These are phyloP conservation scores for Xylona heveae DNA, from an alignment of 495 filamentous ascomycete genomes.

Conservation along the genomic window DNA sequence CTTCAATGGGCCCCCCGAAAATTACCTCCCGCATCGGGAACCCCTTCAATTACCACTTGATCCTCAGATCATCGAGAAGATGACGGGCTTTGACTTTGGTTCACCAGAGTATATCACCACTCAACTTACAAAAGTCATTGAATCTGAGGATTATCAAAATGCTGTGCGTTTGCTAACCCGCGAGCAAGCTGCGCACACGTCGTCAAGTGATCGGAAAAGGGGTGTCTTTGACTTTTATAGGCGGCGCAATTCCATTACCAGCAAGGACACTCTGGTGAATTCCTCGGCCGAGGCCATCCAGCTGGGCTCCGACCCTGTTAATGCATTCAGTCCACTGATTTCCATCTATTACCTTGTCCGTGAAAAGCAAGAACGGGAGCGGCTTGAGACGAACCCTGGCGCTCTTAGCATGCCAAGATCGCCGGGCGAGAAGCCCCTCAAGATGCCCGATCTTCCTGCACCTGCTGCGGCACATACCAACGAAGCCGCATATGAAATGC, in stretches of 20 bases:
- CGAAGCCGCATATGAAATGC: slow-evolving; percentile 54
- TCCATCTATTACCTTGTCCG: slow-evolving; percentile 92
- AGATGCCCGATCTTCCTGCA: slow-evolving; percentile 52
- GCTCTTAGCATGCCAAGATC: slow-evolving; percentile 30
- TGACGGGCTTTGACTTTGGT: slow-evolving; percentile 98
- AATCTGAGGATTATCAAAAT: slow-evolving; percentile 78
- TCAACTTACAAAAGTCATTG: slow-evolving; percentile 64
- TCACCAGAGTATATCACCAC: slow-evolving; percentile 57
- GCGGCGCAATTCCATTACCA: slow-evolving; percentile 67
- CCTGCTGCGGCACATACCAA: slow-evolving; percentile 91
- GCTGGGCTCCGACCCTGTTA: slow-evolving; percentile 69
- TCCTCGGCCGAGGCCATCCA: slow-evolving; percentile 67
- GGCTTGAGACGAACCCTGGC: slow-evolving; percentile 37
- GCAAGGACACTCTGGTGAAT: slow-evolving; percentile 73
- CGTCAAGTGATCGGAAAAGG: slow-evolving; percentile 59
- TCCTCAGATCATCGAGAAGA: slow-evolving; percentile 60
- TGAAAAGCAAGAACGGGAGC: slow-evolving; percentile 81
- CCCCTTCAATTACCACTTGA: slow-evolving; percentile 74
- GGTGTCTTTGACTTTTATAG: slow-evolving; percentile 93
- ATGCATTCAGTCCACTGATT: slow-evolving; percentile 80
- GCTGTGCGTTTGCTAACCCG: slow-evolving; percentile 49
- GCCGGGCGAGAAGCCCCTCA: slow-evolving; percentile 35
- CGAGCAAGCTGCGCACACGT: slow-evolving; percentile 37
- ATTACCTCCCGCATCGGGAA: slow-evolving; percentile 66
- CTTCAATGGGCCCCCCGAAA: slow-evolving; percentile 68